Evolutionary conservation across 179 eudicot species (phyloP).

Genomic region (Silene vulgaris): DNA sequence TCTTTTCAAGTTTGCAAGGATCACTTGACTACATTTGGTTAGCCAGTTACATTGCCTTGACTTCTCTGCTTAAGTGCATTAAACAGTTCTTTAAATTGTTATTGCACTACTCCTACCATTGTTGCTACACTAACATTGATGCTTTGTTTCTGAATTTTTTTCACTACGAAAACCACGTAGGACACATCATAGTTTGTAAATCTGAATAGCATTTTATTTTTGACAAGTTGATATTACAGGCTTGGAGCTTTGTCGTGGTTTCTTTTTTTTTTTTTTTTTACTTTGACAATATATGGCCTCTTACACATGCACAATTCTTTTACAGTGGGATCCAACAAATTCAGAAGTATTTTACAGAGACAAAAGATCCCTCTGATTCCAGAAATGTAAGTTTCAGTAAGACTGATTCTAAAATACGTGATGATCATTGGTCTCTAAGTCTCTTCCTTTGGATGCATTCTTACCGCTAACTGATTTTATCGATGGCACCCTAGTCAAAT

Average conservation of each 20-base stretch:
- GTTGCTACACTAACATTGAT: background rate
- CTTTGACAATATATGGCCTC: background rate
- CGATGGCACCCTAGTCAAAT: slow-evolving; percentile 2
- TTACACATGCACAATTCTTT: background rate
- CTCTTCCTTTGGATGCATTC: background rate
- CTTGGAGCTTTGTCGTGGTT: background rate
- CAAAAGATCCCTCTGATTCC: slow-evolving; percentile 54
- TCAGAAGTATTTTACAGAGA: slow-evolving; percentile 68
- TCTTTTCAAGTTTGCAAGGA: background rate
- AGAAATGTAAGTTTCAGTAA: slow-evolving; percentile 56
- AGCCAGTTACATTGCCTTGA: background rate
- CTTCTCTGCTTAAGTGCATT: slow-evolving; percentile 1
- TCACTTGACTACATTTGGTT: background rate
- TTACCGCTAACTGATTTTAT: slow-evolving; percentile 14
- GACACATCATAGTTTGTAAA: background rate
- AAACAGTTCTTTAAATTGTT: background rate
- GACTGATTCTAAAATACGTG: background rate
- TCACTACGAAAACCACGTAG: background rate
- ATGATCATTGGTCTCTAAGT: background rate
- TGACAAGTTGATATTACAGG: background rate
- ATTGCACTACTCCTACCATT: background rate
- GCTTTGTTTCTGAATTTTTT: background rate
- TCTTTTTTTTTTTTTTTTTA: background rate
- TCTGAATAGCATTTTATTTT: background rate
- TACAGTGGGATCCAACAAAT: slow-evolving; percentile 82